Percentiles rank a stretch among this genome's conserved stretches.
phyloP scores from a whole-genome alignment of 768 basidiomycete species.

The Glaciozyma martinii region DNA sequence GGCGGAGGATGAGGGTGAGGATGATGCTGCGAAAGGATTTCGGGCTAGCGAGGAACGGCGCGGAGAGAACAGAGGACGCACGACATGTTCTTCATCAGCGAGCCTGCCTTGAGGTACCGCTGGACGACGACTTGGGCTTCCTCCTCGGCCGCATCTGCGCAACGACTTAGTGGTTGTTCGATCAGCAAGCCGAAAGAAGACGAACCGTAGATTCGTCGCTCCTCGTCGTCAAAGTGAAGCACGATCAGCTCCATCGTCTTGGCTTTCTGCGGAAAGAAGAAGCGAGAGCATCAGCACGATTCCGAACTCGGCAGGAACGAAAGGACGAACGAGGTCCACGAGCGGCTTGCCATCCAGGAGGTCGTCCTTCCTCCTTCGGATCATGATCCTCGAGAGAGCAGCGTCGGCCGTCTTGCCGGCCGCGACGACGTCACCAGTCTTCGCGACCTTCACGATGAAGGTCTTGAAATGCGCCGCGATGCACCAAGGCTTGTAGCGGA shows the following conservation, averaged over 20 bases:
- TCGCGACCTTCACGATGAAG: constrained; percentile 69
- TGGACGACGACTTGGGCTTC: background rate
- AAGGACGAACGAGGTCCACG: constrained; percentile 59
- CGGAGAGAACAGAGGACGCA: background rate
- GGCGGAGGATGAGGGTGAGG: background rate
- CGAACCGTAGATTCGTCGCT: constrained; percentile 70
- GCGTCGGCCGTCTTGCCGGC: constrained; percentile 62
- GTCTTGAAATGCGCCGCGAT: constrained; percentile 49
- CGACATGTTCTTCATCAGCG: background rate
- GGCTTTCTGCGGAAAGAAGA: constrained; percentile 18
- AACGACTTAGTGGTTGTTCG: too few species aligned
- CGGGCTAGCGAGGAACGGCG: background rate
- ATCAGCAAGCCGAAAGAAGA: background rate
- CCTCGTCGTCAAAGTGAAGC: constrained; percentile 59
- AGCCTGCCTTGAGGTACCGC: background rate
- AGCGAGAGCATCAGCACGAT: background rate
- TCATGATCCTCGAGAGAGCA: constrained; percentile 74
- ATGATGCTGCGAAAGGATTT: background rate
- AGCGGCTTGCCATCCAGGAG: constrained; percentile 64
- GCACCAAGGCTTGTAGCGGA: constrained; percentile 1
- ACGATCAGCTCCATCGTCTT: constrained; percentile 59
- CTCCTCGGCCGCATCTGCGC: background rate
- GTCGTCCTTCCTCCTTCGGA: constrained; percentile 65
- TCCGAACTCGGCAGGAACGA: background rate
- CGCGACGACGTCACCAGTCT: constrained; percentile 39